Evolutionary conservation across 495 filamentous ascomycete species (phyloP).

Genomic region (Arthonia radiata): DNA sequence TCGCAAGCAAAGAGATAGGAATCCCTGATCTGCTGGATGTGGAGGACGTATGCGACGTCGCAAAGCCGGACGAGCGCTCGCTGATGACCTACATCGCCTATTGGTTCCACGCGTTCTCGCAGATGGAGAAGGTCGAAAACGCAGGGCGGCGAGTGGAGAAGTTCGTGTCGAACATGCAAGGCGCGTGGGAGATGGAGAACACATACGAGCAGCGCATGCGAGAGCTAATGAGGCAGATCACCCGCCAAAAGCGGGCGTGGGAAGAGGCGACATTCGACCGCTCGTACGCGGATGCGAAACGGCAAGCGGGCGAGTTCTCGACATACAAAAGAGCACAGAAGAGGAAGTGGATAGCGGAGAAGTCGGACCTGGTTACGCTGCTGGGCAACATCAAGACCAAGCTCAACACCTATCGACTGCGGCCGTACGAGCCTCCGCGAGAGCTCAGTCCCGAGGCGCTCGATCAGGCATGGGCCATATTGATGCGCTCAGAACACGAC

Average conservation of each 20-base stretch:
- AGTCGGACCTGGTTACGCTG: constrained; percentile 76
- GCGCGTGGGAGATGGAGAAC: constrained; percentile 98
- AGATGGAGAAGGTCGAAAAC: constrained; percentile 94
- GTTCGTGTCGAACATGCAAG: constrained; percentile 95
- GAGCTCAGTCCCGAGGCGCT: constrained; percentile 56
- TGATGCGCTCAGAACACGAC: constrained; percentile 61
- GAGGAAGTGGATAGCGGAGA: constrained; percentile 87
- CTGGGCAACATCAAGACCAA: constrained; percentile 99
- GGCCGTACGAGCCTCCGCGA: constrained; percentile 69
- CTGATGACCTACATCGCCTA: constrained; percentile 99
- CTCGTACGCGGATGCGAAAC: constrained; percentile 80
- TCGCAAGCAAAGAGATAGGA: constrained; percentile 86
- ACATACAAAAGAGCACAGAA: constrained; percentile 73
- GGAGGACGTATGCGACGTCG: constrained; percentile 92
- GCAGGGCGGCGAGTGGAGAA: constrained; percentile 91
- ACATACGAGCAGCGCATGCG: constrained; percentile 76
- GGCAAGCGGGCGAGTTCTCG: constrained; percentile 56
- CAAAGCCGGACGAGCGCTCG: constrained; percentile 82
- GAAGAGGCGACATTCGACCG: constrained; percentile 59
- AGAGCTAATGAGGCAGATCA: constrained; percentile 49
- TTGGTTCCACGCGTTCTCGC: constrained; percentile 98
- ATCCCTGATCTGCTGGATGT: constrained; percentile 91
- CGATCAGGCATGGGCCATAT: constrained; percentile 53
- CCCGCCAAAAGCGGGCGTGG: constrained; percentile 48
- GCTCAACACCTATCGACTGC: constrained; percentile 73